Conservation (phyloP, 73 alveolate genomes). For the Stentor coeruleus region DNA sequence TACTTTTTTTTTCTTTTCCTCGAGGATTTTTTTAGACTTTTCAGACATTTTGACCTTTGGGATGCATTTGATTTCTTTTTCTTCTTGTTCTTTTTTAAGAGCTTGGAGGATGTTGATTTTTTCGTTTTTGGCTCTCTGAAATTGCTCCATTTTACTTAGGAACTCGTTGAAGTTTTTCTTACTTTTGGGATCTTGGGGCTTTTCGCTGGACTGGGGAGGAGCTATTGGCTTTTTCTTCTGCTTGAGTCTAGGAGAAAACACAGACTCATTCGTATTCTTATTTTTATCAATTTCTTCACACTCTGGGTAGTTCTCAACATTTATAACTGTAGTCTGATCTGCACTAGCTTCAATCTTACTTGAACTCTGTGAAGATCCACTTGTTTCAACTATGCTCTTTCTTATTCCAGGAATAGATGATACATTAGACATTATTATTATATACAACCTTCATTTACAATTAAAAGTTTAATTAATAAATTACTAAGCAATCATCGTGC, state of each 20-base stretch:
- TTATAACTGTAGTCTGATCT: neutral
- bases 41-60: conserved; percentile 8
- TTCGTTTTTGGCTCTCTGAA: neutral
- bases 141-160: neutral
- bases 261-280: neutral
- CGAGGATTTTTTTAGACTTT: neutral
- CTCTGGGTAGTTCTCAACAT: neutral
- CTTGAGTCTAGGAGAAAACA: neutral
- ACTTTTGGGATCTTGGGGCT: neutral
- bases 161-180: conserved; percentile 1
- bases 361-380: no score
- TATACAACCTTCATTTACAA: no score
- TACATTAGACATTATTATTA: no score
- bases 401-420: no score
- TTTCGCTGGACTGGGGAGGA: neutral
- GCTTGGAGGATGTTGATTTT: neutral
- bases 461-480: no score
- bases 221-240: neutral
- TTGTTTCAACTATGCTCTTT: no score
- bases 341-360: neutral
- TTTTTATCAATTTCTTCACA: neutral
- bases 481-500: no score
- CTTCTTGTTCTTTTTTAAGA: neutral
- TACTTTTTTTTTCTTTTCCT: neutral
- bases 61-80: neutral